Percentiles rank a stretch among this genome's conserved stretches.
These are phyloP conservation scores for Geranomyces variabilis DNA, from an alignment of 192 early-diverging fungal species.

Conservation along the genomic window DNA sequence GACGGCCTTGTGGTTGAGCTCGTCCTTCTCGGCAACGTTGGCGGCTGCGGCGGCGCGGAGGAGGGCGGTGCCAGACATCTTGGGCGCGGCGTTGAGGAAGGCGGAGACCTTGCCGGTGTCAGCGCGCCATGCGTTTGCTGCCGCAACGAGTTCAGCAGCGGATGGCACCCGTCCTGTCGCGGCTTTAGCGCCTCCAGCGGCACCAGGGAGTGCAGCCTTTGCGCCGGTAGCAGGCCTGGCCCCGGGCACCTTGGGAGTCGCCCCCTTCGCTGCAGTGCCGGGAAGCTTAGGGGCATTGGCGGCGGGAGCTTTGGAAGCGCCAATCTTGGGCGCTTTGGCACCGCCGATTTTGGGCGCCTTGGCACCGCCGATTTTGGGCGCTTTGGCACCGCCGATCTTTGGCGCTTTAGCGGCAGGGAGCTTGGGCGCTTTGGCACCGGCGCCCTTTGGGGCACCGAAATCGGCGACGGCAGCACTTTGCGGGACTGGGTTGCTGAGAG, in stretches of 20 bases:
- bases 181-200: not conserved
- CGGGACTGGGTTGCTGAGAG: not conserved
- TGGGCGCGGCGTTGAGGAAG: not conserved
- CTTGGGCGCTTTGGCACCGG: not conserved
- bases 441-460: not conserved
- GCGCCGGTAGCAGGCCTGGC: no score
- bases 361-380: not conserved
- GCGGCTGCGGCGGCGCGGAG: not conserved
- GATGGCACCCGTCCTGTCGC: not conserved
- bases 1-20: conserved; percentile 1
- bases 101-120: not conserved
- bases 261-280: no score
- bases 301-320: not conserved
- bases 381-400: not conserved
- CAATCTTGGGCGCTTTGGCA: not conserved
- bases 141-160: not conserved
- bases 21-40: conserved; percentile 6
- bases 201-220: not conserved
- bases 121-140: not conserved
- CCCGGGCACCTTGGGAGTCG: no score
- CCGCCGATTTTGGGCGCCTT: not conserved
- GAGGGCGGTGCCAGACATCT: not conserved
- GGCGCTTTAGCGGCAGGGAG: conserved; percentile 2
- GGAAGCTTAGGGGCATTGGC: not conserved
- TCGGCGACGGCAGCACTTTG: not conserved